Evolutionary conservation across 345 rosid species (phyloP), one percentile per base, ranked within the genome.

Genomic region (Trapa incisa): DNA sequence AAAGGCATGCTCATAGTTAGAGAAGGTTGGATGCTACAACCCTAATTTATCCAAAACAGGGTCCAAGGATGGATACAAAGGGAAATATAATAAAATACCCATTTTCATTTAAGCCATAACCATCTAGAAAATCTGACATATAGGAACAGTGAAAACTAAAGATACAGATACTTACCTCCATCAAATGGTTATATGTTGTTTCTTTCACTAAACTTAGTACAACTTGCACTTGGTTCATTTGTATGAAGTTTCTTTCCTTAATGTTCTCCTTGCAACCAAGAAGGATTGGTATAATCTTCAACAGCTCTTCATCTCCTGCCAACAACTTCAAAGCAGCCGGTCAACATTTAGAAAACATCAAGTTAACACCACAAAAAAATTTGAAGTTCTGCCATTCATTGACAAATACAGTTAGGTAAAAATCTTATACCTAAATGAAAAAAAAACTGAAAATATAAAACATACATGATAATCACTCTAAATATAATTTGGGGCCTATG

Each of bases 131-230:
- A 32, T 58, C 35, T 57, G 63, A 58, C 4, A 29, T 32, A 58
- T 35, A 58, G 11, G 15, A 58, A 32, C 11, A 35, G 3, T 50
- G 22, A 14, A 14, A 33, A 33, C 64, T 12, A 53, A 38, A 50
- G 53, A 9, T 53, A 50, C 11, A 64, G 74, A 70, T 70, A 38
- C 75, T 78, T 68, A 83, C 99, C 95, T 94, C 99, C 87, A 94
- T 75, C 72, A 94, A 77, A 81, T 80, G 97, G 78, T 97, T 91
- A 74, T 73, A 91, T 16, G 99, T 88, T 77, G 87, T 83, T 81
- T 91, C 96, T 76, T 83, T 83, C 89, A 84, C 72, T 65, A 79
- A 75, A 71, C 83, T 79, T 71, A 85, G 52, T 53, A 87, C 58
- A 62, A 75, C 78, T 68, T 68, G 65, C 50, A 79, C 81, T 43